Percentiles rank a stretch among this genome's conserved stretches.
phyloP scores from a whole-genome alignment of 371 early-diverging fungal genomes.

The Mortierella sp. region DNA sequence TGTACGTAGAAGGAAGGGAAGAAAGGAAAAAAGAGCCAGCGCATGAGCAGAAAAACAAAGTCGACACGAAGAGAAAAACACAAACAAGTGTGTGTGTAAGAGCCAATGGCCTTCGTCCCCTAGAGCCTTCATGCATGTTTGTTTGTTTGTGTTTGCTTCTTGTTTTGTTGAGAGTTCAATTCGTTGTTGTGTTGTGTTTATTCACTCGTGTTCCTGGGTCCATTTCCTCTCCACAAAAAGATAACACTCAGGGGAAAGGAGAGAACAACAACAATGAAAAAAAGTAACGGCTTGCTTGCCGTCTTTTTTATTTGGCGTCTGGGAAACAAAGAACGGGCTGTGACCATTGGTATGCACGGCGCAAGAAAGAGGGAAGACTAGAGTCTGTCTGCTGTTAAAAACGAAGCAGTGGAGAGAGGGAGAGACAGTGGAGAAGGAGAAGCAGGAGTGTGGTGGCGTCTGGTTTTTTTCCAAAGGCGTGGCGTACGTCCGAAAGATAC shows the following conservation, averaged over 20 bases:
- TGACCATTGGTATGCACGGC: not conserved
- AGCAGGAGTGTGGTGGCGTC: not conserved
- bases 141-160: not conserved
- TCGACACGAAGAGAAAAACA: slow-evolving; percentile 4
- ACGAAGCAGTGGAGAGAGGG: not conserved
- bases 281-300: not conserved
- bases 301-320: not conserved
- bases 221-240: slow-evolving; percentile 1
- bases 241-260: not conserved
- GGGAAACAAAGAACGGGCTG: not conserved
- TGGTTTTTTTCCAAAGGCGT: slow-evolving; percentile 16
- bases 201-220: slow-evolving; percentile 4
- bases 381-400: not conserved
- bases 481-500: slow-evolving; percentile 59
- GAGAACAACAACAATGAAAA: not conserved
- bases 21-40: not conserved
- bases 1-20: not conserved
- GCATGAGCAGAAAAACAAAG: not conserved
- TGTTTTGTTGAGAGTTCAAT: not conserved
- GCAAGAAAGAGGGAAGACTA: not conserved
- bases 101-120: slow-evolving; percentile 16
- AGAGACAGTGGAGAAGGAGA: not conserved
- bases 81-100: not conserved
- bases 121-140: slow-evolving; percentile 14
- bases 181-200: not conserved